Conservation (phyloP, 305 asterid genomes). For the Fraxinus dipetala region DNA sequence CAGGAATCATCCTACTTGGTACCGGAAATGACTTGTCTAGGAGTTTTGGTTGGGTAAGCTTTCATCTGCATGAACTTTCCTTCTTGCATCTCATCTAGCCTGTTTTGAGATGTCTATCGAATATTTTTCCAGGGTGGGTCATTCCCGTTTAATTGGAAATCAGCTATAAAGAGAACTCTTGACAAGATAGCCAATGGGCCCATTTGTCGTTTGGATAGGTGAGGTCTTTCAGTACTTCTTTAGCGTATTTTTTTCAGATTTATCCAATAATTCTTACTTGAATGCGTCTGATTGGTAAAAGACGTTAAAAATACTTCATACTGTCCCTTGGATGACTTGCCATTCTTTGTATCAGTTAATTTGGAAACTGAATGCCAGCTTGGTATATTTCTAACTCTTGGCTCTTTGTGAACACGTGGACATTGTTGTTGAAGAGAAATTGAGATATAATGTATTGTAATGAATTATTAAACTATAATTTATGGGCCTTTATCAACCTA, state of each 20-base stretch:
- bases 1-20: conserved; percentile 91
- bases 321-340: not conserved
- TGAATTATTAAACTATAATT: not conserved
- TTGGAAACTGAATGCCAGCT: not conserved
- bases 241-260: not conserved
- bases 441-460: not conserved
- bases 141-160: conserved; percentile 89
- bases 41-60: conserved; percentile 96
- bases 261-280: not conserved
- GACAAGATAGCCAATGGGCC: conserved; percentile 63
- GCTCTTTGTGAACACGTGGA: not conserved
- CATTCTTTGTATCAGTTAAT: not conserved
- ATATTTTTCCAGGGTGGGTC: conserved; percentile 79
- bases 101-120: conserved; percentile 27
- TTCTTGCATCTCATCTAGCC: conserved; percentile 17
- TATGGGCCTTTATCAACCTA: not conserved
- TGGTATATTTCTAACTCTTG: not conserved
- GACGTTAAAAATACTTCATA: no score
- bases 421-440: not conserved
- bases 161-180: conserved; percentile 77
- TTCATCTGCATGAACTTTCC: conserved; percentile 25
- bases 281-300: not conserved
- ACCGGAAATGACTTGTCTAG: conserved; percentile 95
- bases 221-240: conserved; percentile 19
- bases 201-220: conserved; percentile 75